Conservation (phyloP, 208 protist genomes). For the Trypanosoma vivax region DNA sequence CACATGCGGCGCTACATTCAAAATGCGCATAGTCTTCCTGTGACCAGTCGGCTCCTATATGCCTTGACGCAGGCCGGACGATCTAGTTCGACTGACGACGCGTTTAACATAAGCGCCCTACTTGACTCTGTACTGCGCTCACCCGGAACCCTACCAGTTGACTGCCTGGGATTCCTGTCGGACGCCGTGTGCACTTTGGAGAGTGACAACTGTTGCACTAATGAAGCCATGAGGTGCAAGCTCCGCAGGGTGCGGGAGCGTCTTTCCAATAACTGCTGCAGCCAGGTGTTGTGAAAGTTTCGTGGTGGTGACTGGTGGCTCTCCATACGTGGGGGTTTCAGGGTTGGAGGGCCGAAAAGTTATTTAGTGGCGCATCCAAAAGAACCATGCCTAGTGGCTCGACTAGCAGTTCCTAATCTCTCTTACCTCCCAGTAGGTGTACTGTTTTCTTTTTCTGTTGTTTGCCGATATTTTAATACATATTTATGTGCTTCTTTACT, state of each 20-base stretch:
- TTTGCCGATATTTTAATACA: neutral
- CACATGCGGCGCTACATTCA: slow-evolving; percentile 11
- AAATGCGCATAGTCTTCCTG: slow-evolving; percentile 6
- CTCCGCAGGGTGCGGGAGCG: slow-evolving; percentile 8
- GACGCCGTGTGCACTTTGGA: slow-evolving; percentile 14
- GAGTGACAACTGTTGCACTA: slow-evolving; percentile 2
- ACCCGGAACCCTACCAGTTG: slow-evolving; percentile 1
- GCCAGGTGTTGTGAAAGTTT: no score
- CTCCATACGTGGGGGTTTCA: no score
- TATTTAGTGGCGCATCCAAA: no score
- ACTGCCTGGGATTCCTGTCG: slow-evolving; percentile 11
- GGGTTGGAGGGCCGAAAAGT: no score
- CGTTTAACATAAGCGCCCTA: slow-evolving; percentile 2
- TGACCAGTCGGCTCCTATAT: slow-evolving; percentile 16
- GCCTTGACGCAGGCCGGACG: slow-evolving; percentile 13
- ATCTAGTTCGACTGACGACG: slow-evolving; percentile 2
- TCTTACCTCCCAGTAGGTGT: no score
- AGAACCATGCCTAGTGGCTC: no score
- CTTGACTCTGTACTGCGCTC: neutral
- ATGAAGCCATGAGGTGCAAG: slow-evolving; percentile 12
- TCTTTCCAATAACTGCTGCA: neutral
- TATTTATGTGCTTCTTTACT: slow-evolving; percentile 3
- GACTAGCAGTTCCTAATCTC: no score
- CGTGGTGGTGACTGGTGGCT: no score
- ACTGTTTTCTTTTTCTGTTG: neutral